Conservation (phyloP, 2,329 filamentous ascomycete genomes). For the Aspergillus luchuensis region DNA sequence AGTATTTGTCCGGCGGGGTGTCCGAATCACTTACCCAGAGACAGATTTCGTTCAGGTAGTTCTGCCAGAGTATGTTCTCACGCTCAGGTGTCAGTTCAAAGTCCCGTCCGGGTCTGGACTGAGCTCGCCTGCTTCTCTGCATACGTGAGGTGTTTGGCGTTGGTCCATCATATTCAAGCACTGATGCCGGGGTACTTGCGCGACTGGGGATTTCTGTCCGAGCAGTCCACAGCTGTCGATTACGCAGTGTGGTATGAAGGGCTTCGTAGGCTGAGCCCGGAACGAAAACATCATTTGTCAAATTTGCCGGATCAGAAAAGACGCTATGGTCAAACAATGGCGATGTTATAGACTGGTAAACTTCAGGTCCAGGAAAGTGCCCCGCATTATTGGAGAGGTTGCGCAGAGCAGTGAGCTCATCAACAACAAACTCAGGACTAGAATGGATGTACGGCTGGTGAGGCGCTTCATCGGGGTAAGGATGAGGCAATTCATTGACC, state of each 20-base stretch:
- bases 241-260: slow-evolving; percentile 49
- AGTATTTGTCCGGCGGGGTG: not conserved
- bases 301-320: slow-evolving; percentile 28
- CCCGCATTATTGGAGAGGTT: slow-evolving; percentile 14
- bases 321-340: slow-evolving; percentile 28
- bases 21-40: slow-evolving; percentile 25
- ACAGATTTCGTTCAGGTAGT: slow-evolving; percentile 35
- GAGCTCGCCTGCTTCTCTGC: not conserved
- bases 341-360: slow-evolving; percentile 25
- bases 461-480: not conserved
- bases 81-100: slow-evolving; percentile 32
- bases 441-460: slow-evolving; percentile 27
- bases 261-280: slow-evolving; percentile 53
- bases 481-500: not conserved
- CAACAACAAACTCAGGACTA: slow-evolving; percentile 26
- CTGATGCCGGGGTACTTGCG: slow-evolving; percentile 25
- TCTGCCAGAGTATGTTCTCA: slow-evolving; percentile 37
- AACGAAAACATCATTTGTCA: slow-evolving; percentile 53
- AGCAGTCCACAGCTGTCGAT: slow-evolving; percentile 50
- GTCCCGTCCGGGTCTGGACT: slow-evolving; percentile 21
- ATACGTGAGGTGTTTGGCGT: not conserved
- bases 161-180: slow-evolving; percentile 1
- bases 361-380: slow-evolving; percentile 14
- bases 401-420: slow-evolving; percentile 23
- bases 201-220: slow-evolving; percentile 44